Conservation (phyloP, 768 basidiomycete genomes). For the Austroboletus eburneus region DNA sequence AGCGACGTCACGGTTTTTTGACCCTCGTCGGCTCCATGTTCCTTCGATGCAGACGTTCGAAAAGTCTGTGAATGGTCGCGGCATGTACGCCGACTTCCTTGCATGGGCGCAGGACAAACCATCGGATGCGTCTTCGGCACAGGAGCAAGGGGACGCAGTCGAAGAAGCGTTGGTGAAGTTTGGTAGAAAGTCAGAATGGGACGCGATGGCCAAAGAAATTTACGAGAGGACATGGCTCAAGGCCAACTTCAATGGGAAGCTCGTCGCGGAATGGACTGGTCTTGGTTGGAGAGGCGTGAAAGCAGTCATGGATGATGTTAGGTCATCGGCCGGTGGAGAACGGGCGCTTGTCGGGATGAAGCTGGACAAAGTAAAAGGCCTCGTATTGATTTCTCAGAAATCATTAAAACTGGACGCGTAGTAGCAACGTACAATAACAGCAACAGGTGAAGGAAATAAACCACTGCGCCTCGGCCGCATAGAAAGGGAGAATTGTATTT, state of each 20-base stretch:
- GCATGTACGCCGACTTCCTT: constrained; percentile 59
- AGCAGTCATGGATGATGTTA: constrained; percentile 48
- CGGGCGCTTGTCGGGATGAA: constrained; percentile 40
- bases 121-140: constrained; percentile 9
- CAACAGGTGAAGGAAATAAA: neutral
- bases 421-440: constrained; percentile 6
- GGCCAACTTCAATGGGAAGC: constrained; percentile 44
- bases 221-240: constrained; percentile 34
- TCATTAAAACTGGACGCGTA: constrained; percentile 18
- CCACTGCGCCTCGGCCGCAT: too few relatives aligned
- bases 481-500: too few relatives aligned
- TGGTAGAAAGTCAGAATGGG: constrained; percentile 46
- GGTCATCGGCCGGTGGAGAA: constrained; percentile 43
- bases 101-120: constrained; percentile 38
- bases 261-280: constrained; percentile 53
- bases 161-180: constrained; percentile 51
- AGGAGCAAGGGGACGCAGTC: constrained; percentile 19
- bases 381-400: constrained; percentile 35
- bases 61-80: constrained; percentile 44
- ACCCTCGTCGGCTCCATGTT: constrained; percentile 35
- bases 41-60: constrained; percentile 34
- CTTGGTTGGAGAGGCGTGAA: constrained; percentile 47
- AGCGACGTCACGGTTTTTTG: constrained; percentile 49
- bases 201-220: constrained; percentile 32
- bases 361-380: constrained; percentile 37